These are phyloP conservation scores for Chalara sp. DNA, from an alignment of 2,329 filamentous ascomycete species.

Conservation along the genomic window DNA sequence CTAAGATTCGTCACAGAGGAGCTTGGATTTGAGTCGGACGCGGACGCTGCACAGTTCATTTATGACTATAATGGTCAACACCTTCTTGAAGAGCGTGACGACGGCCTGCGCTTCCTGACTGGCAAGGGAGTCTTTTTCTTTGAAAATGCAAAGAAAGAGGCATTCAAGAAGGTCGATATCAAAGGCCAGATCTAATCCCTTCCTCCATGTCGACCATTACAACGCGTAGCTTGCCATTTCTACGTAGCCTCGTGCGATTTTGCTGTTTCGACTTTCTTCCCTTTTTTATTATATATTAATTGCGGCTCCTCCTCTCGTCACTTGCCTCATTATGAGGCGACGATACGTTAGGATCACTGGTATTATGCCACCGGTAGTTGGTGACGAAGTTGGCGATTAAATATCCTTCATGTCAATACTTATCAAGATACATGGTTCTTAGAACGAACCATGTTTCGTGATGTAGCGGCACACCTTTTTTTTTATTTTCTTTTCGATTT, in stretches of 20 bases:
- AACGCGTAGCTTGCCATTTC: conserved; percentile 7
- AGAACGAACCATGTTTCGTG: too few relatives aligned
- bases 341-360: not conserved
- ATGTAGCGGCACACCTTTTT: too few relatives aligned
- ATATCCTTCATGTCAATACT: not conserved
- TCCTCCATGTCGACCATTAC: conserved; percentile 6
- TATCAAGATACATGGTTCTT: not conserved
- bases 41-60: conserved; percentile 86
- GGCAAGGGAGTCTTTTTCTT: conserved; percentile 63
- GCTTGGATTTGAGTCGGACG: conserved; percentile 89
- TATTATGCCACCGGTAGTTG: conserved; percentile 1
- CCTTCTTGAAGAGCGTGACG: conserved; percentile 69
- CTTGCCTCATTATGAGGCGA: not conserved
- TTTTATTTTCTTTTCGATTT: not conserved
- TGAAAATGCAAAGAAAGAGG: conserved; percentile 62
- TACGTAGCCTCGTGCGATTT: not conserved
- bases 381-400: conserved; percentile 1
- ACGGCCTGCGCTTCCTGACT: conserved; percentile 66
- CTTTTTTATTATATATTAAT: conserved; percentile 7
- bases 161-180: conserved; percentile 87
- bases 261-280: conserved; percentile 2
- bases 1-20: conserved; percentile 92
- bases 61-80: conserved; percentile 70
- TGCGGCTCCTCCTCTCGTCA: not conserved
- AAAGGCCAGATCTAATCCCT: conserved; percentile 78